These are phyloP conservation scores for Alternaria panax DNA, from an alignment of 2,329 filamentous ascomycete genomes.

Conservation along the genomic window DNA sequence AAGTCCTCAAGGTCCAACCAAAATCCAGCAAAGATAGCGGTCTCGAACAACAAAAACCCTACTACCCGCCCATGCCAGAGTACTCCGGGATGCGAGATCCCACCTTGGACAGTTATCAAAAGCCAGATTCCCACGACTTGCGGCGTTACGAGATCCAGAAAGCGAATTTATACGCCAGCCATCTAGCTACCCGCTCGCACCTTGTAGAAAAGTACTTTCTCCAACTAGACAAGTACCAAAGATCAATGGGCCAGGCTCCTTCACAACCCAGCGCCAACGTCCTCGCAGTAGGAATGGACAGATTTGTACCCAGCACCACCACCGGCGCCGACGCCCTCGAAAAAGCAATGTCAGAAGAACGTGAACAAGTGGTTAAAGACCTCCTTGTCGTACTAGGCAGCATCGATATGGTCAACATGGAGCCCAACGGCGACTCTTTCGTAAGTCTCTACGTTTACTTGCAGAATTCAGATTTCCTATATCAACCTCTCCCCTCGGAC, in stretches of 20 bases:
- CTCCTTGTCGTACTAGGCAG: slow-evolving; percentile 76
- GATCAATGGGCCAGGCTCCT: slow-evolving; percentile 55
- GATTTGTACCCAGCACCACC: slow-evolving; percentile 28
- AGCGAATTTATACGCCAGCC: slow-evolving; percentile 84
- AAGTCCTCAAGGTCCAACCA: slow-evolving; percentile 68
- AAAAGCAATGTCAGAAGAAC: slow-evolving; percentile 74
- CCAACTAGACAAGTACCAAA: slow-evolving; percentile 69
- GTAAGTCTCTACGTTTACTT: slow-evolving; percentile 55
- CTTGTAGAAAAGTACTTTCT: slow-evolving; percentile 87
- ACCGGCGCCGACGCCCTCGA: slow-evolving; percentile 59
- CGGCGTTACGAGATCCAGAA: slow-evolving; percentile 83
- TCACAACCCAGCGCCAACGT: slow-evolving; percentile 40
- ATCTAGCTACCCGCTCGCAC: slow-evolving; percentile 81
- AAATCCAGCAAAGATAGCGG: slow-evolving; percentile 48
- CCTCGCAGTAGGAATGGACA: slow-evolving; percentile 41
- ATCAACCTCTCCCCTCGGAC: slow-evolving; percentile 7
- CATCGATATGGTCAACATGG: slow-evolving; percentile 85
- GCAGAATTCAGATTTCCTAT: slow-evolving; percentile 22
- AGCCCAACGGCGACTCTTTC: slow-evolving; percentile 71
- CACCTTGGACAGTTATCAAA: slow-evolving; percentile 30
- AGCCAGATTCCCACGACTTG: slow-evolving; percentile 45
- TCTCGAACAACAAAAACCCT: slow-evolving; percentile 40
- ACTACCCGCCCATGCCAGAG: slow-evolving; percentile 49
- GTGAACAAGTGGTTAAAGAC: slow-evolving; percentile 82
- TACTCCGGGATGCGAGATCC: slow-evolving; percentile 42